These are phyloP conservation scores for Phytopythium mirpurense DNA, from an alignment of 352 stramenopile species.

Conservation along the genomic window DNA sequence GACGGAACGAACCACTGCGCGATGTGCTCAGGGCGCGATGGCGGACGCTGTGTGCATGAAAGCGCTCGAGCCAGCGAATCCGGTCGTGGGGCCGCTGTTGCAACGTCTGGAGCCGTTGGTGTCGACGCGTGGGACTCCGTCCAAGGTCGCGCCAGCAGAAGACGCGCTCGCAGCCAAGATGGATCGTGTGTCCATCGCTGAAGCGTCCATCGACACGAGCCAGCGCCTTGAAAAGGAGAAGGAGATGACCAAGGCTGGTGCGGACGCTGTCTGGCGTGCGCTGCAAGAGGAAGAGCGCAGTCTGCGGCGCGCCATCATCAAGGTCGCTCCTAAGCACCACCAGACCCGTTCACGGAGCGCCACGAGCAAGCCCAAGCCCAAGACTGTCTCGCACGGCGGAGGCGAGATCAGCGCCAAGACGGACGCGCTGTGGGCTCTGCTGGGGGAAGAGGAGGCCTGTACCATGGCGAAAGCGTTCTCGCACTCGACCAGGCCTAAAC, in stretches of 20 bases:
- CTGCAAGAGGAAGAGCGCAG: slow-evolving; percentile 50
- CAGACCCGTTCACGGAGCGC: slow-evolving; percentile 3
- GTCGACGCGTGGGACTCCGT: background rate
- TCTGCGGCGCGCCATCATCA: slow-evolving; percentile 17
- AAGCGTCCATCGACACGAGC: background rate
- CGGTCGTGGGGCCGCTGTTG: slow-evolving; percentile 16
- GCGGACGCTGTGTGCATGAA: slow-evolving; percentile 22
- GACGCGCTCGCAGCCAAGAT: background rate
- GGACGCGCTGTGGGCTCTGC: slow-evolving; percentile 25
- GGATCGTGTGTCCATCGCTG: slow-evolving; percentile 4
- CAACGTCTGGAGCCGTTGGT: slow-evolving; percentile 13
- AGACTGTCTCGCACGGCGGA: background rate
- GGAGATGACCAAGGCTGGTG: slow-evolving; percentile 8
- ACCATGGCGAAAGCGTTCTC: slow-evolving; percentile 23
- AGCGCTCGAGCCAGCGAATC: slow-evolving; percentile 36
- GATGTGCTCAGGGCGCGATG: slow-evolving; percentile 21
- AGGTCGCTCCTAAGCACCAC: slow-evolving; percentile 6
- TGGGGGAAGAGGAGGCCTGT: slow-evolving; percentile 22
- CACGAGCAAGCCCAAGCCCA: background rate
- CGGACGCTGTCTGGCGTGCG: slow-evolving; percentile 33
- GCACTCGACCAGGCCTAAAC: slow-evolving; percentile 4
- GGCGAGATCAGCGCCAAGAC: slow-evolving; percentile 32
- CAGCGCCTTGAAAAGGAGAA: background rate
- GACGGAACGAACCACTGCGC: no score
- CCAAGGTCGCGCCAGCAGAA: background rate